phyloP scores from a whole-genome alignment of 2,329 filamentous ascomycete species.

The Ophiosphaerella korrae region DNA sequence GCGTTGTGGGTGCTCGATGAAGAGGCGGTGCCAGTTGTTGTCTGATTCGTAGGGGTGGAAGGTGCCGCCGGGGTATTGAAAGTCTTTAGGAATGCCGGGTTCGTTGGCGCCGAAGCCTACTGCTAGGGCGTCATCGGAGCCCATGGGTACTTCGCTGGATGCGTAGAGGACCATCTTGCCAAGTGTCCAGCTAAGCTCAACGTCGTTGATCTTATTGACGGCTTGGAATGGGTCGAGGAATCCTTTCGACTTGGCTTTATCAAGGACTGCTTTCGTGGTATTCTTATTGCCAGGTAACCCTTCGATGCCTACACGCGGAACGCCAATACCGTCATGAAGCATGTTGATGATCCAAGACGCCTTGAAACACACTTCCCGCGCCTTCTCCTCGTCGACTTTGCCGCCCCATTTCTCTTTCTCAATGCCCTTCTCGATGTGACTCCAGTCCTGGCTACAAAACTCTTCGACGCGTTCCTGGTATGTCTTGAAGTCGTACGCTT shows the following conservation, averaged over 20 bases:
- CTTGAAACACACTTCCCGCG: conserved; percentile 93
- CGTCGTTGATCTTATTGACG: conserved; percentile 86
- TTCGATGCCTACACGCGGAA: conserved; percentile 84
- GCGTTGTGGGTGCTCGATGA: conserved; percentile 68
- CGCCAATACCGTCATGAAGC: conserved; percentile 91
- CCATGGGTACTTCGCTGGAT: conserved; percentile 79
- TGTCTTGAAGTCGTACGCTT: conserved; percentile 85
- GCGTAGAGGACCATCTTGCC: conserved; percentile 97
- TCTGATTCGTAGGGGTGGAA: conserved; percentile 56
- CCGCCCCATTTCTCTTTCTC: conserved; percentile 71
- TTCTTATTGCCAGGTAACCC: conserved; percentile 64
- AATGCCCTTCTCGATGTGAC: conserved; percentile 71
- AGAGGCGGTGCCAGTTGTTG: conserved; percentile 63
- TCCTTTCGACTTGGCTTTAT: conserved; percentile 72
- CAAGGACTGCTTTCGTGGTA: conserved; percentile 71
- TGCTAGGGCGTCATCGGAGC: conserved; percentile 65
- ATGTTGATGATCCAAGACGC: conserved; percentile 98
- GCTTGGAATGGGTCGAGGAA: conserved; percentile 88
- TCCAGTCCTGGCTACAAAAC: conserved; percentile 87
- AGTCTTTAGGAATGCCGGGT: conserved; percentile 71
- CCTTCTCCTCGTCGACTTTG: conserved; percentile 74
- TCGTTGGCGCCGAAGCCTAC: conserved; percentile 93
- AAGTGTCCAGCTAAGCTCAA: conserved; percentile 95
- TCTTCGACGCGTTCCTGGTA: conserved; percentile 85
- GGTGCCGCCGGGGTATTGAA: conserved; percentile 74